Percentiles rank a stretch among this genome's conserved stretches.
Evolutionary conservation across 441 rosid species (phyloP).

Genomic region (Adansonia grandidieri): DNA sequence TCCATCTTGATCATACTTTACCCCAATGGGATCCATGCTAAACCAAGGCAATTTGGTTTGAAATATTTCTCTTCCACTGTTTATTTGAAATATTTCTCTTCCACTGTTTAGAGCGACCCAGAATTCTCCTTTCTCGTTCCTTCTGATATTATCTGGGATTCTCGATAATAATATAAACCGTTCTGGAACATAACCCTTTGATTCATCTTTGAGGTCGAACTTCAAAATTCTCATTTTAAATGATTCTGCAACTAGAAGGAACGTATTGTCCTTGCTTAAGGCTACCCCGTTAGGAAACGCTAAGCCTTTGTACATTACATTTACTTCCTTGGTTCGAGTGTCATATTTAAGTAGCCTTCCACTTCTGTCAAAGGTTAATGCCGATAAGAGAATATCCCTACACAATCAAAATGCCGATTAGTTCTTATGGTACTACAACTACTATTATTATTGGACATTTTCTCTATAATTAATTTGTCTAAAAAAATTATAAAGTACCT

Average conservation of each 20-base stretch:
- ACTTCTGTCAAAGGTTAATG: slow-evolving; percentile 36
- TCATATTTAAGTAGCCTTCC: slow-evolving; percentile 66
- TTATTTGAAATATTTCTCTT: too few species aligned
- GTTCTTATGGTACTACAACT: not conserved
- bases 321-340: slow-evolving; percentile 41
- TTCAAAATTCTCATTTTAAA: slow-evolving; percentile 28
- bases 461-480: too few species aligned
- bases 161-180: slow-evolving; percentile 32
- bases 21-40: slow-evolving; percentile 26
- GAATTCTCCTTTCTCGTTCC: slow-evolving; percentile 41
- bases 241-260: slow-evolving; percentile 44
- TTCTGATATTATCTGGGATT: slow-evolving; percentile 45
- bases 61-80: slow-evolving; percentile 35
- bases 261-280: slow-evolving; percentile 46
- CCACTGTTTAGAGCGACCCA: too few species aligned
- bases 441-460: too few species aligned
- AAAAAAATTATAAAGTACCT: slow-evolving; percentile 31
- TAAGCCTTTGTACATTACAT: slow-evolving; percentile 36
- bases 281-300: slow-evolving; percentile 53
- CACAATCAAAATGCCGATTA: not conserved
- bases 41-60: slow-evolving; percentile 11
- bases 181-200: not conserved
- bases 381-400: slow-evolving; percentile 42
- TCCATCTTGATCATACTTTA: not conserved
- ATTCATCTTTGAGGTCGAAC: slow-evolving; percentile 25